phyloP scores from a whole-genome alignment of 1,139 yeast species.

The Taiozyma sp. region DNA sequence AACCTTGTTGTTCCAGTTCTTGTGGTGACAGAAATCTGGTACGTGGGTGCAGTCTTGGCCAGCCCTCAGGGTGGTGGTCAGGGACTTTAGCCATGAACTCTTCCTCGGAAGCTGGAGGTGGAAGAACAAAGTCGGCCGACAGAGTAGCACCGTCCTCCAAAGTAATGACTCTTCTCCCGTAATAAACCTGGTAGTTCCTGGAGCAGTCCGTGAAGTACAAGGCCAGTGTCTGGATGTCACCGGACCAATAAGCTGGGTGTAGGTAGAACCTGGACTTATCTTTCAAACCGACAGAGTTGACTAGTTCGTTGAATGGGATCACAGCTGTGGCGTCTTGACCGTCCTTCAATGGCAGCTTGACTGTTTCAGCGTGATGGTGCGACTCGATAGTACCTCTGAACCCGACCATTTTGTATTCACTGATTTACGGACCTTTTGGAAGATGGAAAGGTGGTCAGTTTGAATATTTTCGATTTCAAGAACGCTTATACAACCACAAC shows the following conservation, averaged over 20 bases:
- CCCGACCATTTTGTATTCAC: slow-evolving; percentile 18
- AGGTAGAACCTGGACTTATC: slow-evolving; percentile 47
- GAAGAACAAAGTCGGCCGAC: slow-evolving; percentile 74
- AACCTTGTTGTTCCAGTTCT: slow-evolving; percentile 36
- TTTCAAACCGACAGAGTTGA: slow-evolving; percentile 39
- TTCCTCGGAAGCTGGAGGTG: slow-evolving; percentile 39
- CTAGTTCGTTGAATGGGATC: slow-evolving; percentile 35
- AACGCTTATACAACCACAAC: no score
- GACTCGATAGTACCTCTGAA: slow-evolving; percentile 30
- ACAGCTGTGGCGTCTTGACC: slow-evolving; percentile 23
- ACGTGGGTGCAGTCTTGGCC: slow-evolving; percentile 76
- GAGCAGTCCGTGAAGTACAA: slow-evolving; percentile 53
- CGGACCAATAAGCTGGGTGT: slow-evolving; percentile 64
- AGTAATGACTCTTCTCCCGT: slow-evolving; percentile 68
- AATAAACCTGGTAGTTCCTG: slow-evolving; percentile 52
- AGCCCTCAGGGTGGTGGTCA: slow-evolving; percentile 54
- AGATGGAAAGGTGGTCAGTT: no score
- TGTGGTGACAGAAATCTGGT: slow-evolving; percentile 62
- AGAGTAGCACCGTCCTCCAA: slow-evolving; percentile 64
- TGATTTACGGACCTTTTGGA: no score
- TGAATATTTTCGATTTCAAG: no score
- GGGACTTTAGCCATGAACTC: slow-evolving; percentile 45
- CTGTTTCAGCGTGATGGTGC: slow-evolving; percentile 26
- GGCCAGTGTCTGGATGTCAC: slow-evolving; percentile 72
- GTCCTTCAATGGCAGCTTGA: slow-evolving; percentile 35